These are phyloP conservation scores for Hebeloma cylindrosporum DNA, from an alignment of 768 basidiomycete species.

Conservation along the genomic window DNA sequence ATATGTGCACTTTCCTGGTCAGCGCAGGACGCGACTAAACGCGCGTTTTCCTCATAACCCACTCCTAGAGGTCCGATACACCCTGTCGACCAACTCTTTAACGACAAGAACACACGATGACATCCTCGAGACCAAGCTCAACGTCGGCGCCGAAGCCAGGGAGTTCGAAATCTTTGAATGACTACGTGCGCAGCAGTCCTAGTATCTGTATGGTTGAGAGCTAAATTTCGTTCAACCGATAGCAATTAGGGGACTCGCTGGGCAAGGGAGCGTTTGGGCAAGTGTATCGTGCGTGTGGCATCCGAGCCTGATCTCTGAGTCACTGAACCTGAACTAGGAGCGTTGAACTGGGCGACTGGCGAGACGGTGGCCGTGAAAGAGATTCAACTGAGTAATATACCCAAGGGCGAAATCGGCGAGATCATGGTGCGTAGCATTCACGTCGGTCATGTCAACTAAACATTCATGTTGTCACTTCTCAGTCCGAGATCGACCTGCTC, in stretches of 20 bases:
- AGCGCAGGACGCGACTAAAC: conserved; percentile 48
- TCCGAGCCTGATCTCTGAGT: background rate
- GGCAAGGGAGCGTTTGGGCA: conserved; percentile 97
- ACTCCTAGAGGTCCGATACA: conserved; percentile 2
- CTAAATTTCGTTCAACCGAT: conserved; percentile 8
- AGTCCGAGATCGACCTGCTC: conserved; percentile 96
- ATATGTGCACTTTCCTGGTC: conserved; percentile 38
- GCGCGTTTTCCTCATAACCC: conserved; percentile 18
- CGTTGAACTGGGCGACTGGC: conserved; percentile 93
- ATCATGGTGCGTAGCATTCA: conserved; percentile 76
- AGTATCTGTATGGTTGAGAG: background rate
- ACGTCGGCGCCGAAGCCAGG: conserved; percentile 37
- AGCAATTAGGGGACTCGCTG: conserved; percentile 97
- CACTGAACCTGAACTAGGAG: conserved; percentile 46
- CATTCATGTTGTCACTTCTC: conserved; percentile 21
- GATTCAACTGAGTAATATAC: conserved; percentile 91
- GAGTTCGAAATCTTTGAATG: conserved; percentile 58
- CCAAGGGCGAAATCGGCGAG: conserved; percentile 89
- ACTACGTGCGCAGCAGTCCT: conserved; percentile 51
- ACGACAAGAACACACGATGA: conserved; percentile 28
- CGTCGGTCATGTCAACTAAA: conserved; percentile 5
- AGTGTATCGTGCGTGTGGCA: conserved; percentile 77
- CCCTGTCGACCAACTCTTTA: conserved; percentile 2
- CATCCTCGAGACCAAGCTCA: conserved; percentile 40
- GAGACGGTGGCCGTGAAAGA: conserved; percentile 99